Percentiles rank a stretch among this genome's conserved stretches.
phyloP scores from a whole-genome alignment of 2,329 filamentous ascomycete genomes.

The Diaporthe caulivora region DNA sequence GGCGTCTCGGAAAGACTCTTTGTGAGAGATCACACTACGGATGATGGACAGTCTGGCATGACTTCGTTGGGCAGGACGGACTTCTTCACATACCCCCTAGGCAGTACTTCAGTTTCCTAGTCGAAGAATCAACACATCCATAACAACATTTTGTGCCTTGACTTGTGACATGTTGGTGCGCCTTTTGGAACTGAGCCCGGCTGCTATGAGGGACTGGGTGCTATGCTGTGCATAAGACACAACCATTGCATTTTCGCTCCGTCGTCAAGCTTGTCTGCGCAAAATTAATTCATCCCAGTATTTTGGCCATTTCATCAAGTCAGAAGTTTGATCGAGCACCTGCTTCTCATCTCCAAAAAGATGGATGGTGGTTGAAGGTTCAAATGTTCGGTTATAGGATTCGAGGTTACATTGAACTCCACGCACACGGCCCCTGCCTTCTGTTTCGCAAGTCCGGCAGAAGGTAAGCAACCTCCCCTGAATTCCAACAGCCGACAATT shows the following conservation, averaged over 20 bases:
- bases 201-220: too few relatives aligned
- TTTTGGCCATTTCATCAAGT: background rate
- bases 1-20: constrained; percentile 31
- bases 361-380: background rate
- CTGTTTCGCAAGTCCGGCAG: constrained; percentile 22
- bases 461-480: constrained; percentile 5
- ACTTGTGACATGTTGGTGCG: background rate
- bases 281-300: background rate
- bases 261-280: too few relatives aligned
- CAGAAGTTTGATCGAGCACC: too few relatives aligned
- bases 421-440: constrained; percentile 3
- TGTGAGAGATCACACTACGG: background rate
- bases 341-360: too few relatives aligned
- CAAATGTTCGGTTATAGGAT: background rate
- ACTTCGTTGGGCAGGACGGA: constrained; percentile 9
- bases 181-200: too few relatives aligned
- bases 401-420: background rate
- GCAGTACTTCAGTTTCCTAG: constrained; percentile 43
- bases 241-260: too few relatives aligned
- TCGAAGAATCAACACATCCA: constrained; percentile 42
- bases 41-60: constrained; percentile 33
- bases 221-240: too few relatives aligned
- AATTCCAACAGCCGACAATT: background rate
- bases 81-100: constrained; percentile 48
- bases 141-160: background rate